Conservation (phyloP, 2,329 filamentous ascomycete genomes). For the Talaromyces sp. region DNA sequence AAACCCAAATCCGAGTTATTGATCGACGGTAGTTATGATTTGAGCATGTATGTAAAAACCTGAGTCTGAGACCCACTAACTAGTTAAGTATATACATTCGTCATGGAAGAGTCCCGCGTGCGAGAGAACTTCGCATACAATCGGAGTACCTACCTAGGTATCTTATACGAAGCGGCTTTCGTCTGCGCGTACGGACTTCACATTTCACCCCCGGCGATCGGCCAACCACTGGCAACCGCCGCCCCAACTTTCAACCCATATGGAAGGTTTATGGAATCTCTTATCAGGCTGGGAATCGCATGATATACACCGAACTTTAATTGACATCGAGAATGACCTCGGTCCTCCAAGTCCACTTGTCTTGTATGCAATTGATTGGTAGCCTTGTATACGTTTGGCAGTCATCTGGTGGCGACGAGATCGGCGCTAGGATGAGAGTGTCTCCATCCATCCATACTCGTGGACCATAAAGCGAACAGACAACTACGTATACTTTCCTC, state of each 20-base stretch:
- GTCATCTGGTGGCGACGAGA: conserved; percentile 6
- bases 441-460: not conserved
- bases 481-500: not conserved
- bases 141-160: not conserved
- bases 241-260: not conserved
- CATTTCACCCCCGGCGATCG: not conserved
- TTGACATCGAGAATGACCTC: not conserved
- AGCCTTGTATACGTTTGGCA: not conserved
- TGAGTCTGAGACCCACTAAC: not conserved
- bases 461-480: not conserved
- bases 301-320: not conserved
- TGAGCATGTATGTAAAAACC: not conserved
- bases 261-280: not conserved
- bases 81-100: not conserved
- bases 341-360: not conserved
- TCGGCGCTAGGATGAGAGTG: conserved; percentile 2
- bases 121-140: not conserved
- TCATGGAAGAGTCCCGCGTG: not conserved
- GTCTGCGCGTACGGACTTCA: not conserved
- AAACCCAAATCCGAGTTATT: not conserved
- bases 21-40: not conserved
- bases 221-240: not conserved
- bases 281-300: not conserved
- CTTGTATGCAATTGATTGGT: not conserved
- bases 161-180: not conserved